These are phyloP conservation scores for Chrysoporthe puriensis DNA, from an alignment of 2,329 filamentous ascomycete species.

Conservation along the genomic window DNA sequence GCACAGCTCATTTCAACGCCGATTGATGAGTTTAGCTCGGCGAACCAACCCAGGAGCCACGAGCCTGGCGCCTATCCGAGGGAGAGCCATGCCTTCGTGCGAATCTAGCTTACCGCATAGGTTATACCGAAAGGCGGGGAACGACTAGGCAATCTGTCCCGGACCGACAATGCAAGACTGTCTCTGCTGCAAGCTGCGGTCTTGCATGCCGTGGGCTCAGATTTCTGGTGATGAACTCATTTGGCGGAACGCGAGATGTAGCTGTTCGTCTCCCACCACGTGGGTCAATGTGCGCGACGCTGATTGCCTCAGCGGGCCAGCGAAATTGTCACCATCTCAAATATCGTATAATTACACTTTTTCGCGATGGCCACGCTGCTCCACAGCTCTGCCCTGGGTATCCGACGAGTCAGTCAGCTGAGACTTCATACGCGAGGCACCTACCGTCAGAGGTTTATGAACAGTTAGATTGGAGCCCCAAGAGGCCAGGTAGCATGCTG, in stretches of 20 bases:
- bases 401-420: slow-evolving; percentile 6
- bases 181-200: neutral
- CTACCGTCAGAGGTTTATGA: neutral
- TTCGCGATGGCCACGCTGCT: neutral
- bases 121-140: neutral
- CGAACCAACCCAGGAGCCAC: neutral
- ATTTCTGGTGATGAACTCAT: neutral
- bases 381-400: neutral
- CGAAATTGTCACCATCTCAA: slow-evolving; percentile 3
- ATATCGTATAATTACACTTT: neutral
- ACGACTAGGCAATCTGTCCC: neutral
- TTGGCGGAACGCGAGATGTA: neutral
- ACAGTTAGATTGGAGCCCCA: neutral
- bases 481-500: neutral
- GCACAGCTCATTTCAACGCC: neutral
- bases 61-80: neutral
- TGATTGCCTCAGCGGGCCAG: neutral
- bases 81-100: neutral
- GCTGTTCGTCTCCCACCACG: neutral
- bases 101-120: neutral
- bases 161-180: neutral
- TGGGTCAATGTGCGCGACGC: no score
- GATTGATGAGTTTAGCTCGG: neutral
- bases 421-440: neutral
- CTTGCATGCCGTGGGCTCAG: neutral